Base-by-base conservation (phyloP, 768 basidiomycete genomes). In the Mycena crocata region DNA sequence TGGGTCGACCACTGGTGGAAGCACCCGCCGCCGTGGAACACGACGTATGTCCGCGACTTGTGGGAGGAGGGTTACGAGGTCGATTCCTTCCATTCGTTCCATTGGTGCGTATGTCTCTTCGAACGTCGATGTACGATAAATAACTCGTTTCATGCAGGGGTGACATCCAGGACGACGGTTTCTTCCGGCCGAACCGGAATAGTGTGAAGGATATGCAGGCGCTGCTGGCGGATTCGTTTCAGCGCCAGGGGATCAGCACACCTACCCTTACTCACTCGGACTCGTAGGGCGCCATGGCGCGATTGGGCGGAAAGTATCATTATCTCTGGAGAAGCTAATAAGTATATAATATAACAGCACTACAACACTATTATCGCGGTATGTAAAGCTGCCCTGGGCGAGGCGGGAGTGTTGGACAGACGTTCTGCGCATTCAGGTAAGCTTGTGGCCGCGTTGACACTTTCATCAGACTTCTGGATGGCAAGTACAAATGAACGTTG, bases 1-100 rank as follows among this genome's bases (percentile, higher is more conserved):
- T 86, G 75, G 52, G 83, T 86, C 23, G 85, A 86, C 64, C 85
- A 86, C 78, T 83, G 82, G 83, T 85, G 85, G 84, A 84, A 85
- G 42, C 82, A 79, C 71, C 71, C 78, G 21, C 82, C 83, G 10
- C 86, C 84, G 23, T 83, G 84, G 57, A 80, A 85, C 58, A 77
- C 82, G 17, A 75, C 76, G 26, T 86, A 82, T 66, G 85, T 86
- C 60, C 78, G 84, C 19, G 73, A 81, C 48, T 78, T 83, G 57
- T 86, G 86, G 86, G 71, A 68, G 0, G 73, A 80, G 59, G 85
- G 84, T 1, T 79, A 74, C 58, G 85, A 85, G 59, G 85, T 86
- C 21, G 86, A 85, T 63, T 82, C 85, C 12, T 85, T 86, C 70
- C 85, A 86, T 64, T 79, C 83, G 0, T 86, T 85, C 62, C 83